These are phyloP conservation scores for Suhomyces maxii DNA, from an alignment of 1,139 yeast species.

Conservation along the genomic window DNA sequence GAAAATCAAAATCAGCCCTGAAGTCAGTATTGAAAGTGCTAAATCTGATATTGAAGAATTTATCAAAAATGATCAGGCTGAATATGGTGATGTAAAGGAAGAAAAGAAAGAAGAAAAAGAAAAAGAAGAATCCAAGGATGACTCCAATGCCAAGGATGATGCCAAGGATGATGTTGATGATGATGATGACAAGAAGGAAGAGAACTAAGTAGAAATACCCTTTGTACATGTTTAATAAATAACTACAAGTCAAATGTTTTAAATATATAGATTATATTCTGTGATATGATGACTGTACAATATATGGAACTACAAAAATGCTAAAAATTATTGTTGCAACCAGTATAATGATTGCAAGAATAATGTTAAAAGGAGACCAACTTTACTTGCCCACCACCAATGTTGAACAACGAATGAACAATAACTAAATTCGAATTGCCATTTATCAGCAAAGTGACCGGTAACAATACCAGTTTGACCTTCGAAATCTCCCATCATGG, in stretches of 20 bases:
- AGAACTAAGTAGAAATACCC: no score
- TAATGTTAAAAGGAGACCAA: slow-evolving; percentile 48
- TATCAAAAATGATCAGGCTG: slow-evolving; percentile 10
- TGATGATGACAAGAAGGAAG: no score
- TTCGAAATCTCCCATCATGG: slow-evolving; percentile 95
- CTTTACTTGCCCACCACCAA: slow-evolving; percentile 90
- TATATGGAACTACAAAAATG: background rate
- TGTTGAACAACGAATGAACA: slow-evolving; percentile 91
- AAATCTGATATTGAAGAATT: slow-evolving; percentile 51
- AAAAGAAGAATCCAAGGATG: no score
- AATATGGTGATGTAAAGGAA: slow-evolving; percentile 5
- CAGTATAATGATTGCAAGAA: slow-evolving; percentile 35
- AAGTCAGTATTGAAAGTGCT: slow-evolving; percentile 66
- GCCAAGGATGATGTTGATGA: no score
- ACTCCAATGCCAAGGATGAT: no score
- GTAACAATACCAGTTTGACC: slow-evolving; percentile 87
- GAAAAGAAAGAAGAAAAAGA: slow-evolving; percentile 1
- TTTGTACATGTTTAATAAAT: no score
- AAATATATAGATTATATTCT: background rate
- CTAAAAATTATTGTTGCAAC: slow-evolving; percentile 2
- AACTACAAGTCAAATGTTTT: background rate
- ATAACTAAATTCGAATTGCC: slow-evolving; percentile 69
- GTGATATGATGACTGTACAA: background rate
- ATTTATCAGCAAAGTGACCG: slow-evolving; percentile 54
- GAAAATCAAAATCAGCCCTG: slow-evolving; percentile 75